Evolutionary conservation across 2,329 filamentous ascomycete genomes (phyloP), one percentile per base, ranked within the genome.

Genomic region (Paraphoma chrysanthemicola): DNA sequence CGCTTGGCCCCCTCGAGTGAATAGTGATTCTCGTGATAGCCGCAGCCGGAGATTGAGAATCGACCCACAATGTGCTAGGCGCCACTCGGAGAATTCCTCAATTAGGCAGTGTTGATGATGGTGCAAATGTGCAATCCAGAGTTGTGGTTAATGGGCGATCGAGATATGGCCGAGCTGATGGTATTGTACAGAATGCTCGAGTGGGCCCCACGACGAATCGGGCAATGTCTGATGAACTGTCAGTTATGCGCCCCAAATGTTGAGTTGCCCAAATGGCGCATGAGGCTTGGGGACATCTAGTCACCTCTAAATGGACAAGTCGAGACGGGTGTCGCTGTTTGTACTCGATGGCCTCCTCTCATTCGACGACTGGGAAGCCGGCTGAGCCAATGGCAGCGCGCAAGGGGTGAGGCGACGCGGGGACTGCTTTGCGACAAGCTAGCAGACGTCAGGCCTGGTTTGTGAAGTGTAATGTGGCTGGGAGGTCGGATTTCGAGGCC

Each of bases 391-490:
- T 77, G 61, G 68, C 59, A 68, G 66, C 52, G 64, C 59, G 51
- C 57, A 61, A 48, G 47, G 58, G 67, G 56, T 67, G 69, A 70
- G 70, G 70, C 73, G 64, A 69, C 59, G 63, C 71, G 64, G 64
- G 66, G 66, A 62, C 60, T 63, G 60, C 57, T 53, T 64, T 68
- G 63, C 66, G 68, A 57, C 59, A 55, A 66, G 67, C 70, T 73
- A 74, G 63, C 66, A 73, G 65, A 68, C 69, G 69, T 74, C 73
- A 70, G 64, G 64, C 66, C 65, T 71, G 67, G 64, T 67, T 63
- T 66, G 67, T 59, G 63, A 50, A 57, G 52, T 65, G 68, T 64
- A 66, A 48, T 59, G 67, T 66, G 69, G 71, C 68, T 74, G 68
- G 71, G 62, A 67, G 66, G 57, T 69, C 63, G 57, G 63, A 54